Conservation (phyloP, 371 early-diverging fungal species). For the Choanephora cucurbitarum region DNA sequence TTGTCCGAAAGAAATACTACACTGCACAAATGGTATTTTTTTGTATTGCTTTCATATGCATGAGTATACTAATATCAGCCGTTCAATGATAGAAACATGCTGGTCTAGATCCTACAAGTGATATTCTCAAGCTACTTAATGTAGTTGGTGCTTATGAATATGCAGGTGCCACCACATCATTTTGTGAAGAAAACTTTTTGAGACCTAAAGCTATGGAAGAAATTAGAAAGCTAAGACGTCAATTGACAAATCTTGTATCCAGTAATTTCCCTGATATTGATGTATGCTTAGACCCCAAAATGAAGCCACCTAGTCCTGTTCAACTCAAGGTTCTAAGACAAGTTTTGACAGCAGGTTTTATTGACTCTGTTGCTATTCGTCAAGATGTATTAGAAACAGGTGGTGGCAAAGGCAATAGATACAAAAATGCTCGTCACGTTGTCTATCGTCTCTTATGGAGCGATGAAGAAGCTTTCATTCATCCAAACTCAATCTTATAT, state of each 20-base stretch:
- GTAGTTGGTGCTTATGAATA: slow-evolving; percentile 92
- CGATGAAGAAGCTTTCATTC: slow-evolving; percentile 74
- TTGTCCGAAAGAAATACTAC: slow-evolving; percentile 56
- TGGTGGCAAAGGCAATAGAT: slow-evolving; percentile 43
- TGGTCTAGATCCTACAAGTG: slow-evolving; percentile 79
- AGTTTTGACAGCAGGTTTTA: slow-evolving; percentile 84
- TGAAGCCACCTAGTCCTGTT: slow-evolving; percentile 74
- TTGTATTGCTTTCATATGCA: background rate
- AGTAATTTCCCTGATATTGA: slow-evolving; percentile 63
- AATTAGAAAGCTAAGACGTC: slow-evolving; percentile 83
- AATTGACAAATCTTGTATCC: slow-evolving; percentile 81
- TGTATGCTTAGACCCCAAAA: slow-evolving; percentile 55
- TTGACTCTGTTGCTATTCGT: slow-evolving; percentile 89
- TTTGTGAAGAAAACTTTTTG: slow-evolving; percentile 82
- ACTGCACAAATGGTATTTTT: slow-evolving; percentile 42
- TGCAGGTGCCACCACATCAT: slow-evolving; percentile 70
- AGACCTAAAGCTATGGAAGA: slow-evolving; percentile 93
- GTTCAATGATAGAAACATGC: slow-evolving; percentile 49
- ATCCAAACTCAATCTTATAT: slow-evolving; percentile 70
- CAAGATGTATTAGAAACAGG: slow-evolving; percentile 69
- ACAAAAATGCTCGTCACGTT: slow-evolving; percentile 53
- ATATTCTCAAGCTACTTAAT: slow-evolving; percentile 78
- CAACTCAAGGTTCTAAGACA: slow-evolving; percentile 81
- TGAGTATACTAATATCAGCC: too few species aligned
- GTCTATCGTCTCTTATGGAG: slow-evolving; percentile 85